Percentiles rank a stretch among this genome's conserved stretches.
Conservation (phyloP, 306 rosid genomes). For the Pyrus communis region DNA sequence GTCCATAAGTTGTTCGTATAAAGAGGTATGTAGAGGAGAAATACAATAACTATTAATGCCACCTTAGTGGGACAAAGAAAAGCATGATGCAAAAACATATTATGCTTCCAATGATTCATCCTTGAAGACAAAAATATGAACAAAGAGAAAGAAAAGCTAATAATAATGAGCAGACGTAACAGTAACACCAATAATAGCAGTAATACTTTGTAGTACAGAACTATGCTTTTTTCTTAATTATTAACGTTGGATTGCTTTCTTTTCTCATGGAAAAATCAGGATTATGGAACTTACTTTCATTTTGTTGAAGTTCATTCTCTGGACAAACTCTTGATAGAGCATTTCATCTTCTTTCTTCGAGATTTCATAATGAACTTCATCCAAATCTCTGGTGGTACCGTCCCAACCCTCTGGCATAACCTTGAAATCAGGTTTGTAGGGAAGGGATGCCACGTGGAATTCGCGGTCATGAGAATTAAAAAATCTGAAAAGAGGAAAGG, state of each 20-base stretch:
- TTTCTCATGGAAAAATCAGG: neutral
- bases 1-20: too few relatives aligned
- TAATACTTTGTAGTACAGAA: neutral
- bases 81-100: neutral
- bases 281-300: constrained; percentile 61
- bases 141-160: neutral
- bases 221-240: neutral
- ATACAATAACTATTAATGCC: neutral
- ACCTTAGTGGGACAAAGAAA: neutral
- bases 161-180: neutral
- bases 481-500: constrained; percentile 47
- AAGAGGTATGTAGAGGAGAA: neutral
- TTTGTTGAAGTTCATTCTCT: constrained; percentile 78
- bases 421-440: constrained; percentile 91
- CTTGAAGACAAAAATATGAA: neutral
- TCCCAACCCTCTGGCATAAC: constrained; percentile 99
- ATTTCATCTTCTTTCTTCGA: constrained; percentile 84
- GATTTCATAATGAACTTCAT: constrained; percentile 88
- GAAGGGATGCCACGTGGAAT: constrained; percentile 92
- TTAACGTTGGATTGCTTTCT: neutral
- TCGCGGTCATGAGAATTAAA: constrained; percentile 83
- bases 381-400: constrained; percentile 81
- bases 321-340: constrained; percentile 77
- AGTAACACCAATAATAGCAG: neutral
- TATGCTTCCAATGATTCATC: neutral